phyloP scores from a whole-genome alignment of 345 rosid genomes.

The Sapria himalayana region DNA sequence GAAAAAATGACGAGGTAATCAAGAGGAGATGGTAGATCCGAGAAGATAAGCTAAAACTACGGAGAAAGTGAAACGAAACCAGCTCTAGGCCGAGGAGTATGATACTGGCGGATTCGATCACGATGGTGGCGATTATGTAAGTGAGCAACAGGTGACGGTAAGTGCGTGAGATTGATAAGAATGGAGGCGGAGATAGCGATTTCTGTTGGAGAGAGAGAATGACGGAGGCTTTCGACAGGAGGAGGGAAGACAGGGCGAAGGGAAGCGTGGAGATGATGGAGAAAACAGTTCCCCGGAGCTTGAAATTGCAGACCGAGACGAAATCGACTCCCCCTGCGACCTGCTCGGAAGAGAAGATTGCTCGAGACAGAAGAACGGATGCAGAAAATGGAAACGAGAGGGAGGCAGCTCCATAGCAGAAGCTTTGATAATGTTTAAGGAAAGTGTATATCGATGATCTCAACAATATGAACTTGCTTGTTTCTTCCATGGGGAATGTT shows the following conservation, averaged over 20 bases:
- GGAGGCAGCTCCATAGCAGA: slow-evolving; percentile 32
- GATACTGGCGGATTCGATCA: slow-evolving; percentile 53
- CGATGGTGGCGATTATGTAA: slow-evolving; percentile 23
- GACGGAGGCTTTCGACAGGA: slow-evolving; percentile 43
- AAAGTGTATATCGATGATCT: slow-evolving; percentile 46
- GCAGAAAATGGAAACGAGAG: slow-evolving; percentile 34
- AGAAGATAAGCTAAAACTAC: slow-evolving; percentile 23
- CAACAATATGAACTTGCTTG: slow-evolving; percentile 31
- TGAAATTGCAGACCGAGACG: too few species aligned
- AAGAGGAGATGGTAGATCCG: slow-evolving; percentile 16
- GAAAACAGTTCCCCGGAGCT: too few species aligned
- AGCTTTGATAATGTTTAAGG: slow-evolving; percentile 40
- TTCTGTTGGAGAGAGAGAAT: slow-evolving; percentile 13
- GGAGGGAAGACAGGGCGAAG: slow-evolving; percentile 47
- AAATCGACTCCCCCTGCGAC: too few species aligned
- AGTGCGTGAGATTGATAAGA: slow-evolving; percentile 14
- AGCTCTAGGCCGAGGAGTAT: slow-evolving; percentile 42
- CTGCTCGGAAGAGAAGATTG: slow-evolving; percentile 38
- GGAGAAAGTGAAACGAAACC: slow-evolving; percentile 23
- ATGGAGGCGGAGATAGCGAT: slow-evolving; percentile 14
- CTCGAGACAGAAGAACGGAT: slow-evolving; percentile 39
- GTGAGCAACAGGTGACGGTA: slow-evolving; percentile 34
- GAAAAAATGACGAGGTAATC: slow-evolving; percentile 32
- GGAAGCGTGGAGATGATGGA: slow-evolving; percentile 46
- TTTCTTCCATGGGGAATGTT: slow-evolving; percentile 23